Conservation (phyloP, 768 basidiomycete genomes). For the Pleurotus platypus region DNA sequence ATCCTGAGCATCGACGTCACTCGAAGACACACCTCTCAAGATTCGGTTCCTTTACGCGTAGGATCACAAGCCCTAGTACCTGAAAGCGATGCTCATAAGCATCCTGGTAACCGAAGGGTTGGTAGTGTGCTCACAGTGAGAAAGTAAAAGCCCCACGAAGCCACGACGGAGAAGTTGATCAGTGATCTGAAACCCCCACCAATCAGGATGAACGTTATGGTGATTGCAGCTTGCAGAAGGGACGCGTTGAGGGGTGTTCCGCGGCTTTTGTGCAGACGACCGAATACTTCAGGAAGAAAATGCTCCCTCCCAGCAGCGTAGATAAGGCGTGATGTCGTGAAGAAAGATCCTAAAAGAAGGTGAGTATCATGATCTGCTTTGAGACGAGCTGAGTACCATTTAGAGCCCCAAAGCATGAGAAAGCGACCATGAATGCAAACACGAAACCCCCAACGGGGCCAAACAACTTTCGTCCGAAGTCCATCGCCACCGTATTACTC, state of each 20-base stretch:
- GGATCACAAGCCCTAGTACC: slow-evolving; percentile 85
- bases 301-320: slow-evolving; percentile 87
- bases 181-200: slow-evolving; percentile 88
- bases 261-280: slow-evolving; percentile 66
- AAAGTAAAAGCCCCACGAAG: slow-evolving; percentile 86
- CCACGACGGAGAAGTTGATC: slow-evolving; percentile 87
- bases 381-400: slow-evolving; percentile 49
- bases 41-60: slow-evolving; percentile 87
- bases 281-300: slow-evolving; percentile 83
- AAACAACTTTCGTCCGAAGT: slow-evolving; percentile 86
- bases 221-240: slow-evolving; percentile 70
- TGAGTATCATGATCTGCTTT: slow-evolving; percentile 6
- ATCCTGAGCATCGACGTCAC: no score
- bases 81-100: slow-evolving; percentile 19
- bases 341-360: slow-evolving; percentile 51
- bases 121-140: slow-evolving; percentile 54
- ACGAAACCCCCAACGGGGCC: slow-evolving; percentile 83
- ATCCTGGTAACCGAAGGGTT: background rate
- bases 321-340: slow-evolving; percentile 80
- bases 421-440: slow-evolving; percentile 88
- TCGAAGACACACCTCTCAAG: slow-evolving; percentile 59
- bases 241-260: slow-evolving; percentile 90
- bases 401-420: slow-evolving; percentile 93
- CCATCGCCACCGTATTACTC: slow-evolving; percentile 86
- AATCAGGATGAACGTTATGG: slow-evolving; percentile 73